Evolutionary conservation across 2,329 filamentous ascomycete genomes (phyloP), one percentile per base, ranked within the genome.

Genomic region (Knufia petricola): DNA sequence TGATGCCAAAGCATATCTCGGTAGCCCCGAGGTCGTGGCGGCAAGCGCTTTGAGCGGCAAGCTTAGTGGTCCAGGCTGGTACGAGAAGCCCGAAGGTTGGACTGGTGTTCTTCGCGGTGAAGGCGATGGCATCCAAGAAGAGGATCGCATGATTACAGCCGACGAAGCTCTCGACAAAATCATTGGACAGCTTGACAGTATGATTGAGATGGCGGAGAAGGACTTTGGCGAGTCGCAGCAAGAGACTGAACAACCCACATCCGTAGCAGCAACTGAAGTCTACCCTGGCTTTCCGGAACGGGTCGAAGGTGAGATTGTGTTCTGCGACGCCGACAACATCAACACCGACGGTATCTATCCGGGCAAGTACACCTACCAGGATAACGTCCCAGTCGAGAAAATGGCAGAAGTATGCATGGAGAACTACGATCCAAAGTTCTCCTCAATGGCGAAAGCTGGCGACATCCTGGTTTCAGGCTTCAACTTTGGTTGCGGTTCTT

Each of bases 311-410:
- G 87, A 95, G 65, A 94, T 96, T 50, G 74, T 94, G 40, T 95
- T 92, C 67, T 86, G 79, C 62, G 86, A 95, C 59, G 79, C 78
- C 1, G 84, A 88, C 63, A 94, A 94, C 67, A 79, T 95, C 63
- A 86, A 92, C 68, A 96, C 90, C 0, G 90, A 96, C 61, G 82
- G 78, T 47, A 95, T 96, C 64, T 96, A 96, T 65, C 85, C 88
- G 0, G 87, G 86, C 3, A 88, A 89, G 63, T 88, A 87, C 65
- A 95, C 89, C 0, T 96, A 96, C 67, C 87, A 94, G 63, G 89
- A 96, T 61, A 77, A 85, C 59, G 74, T 96, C 1, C 69, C 84
- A 0, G 71, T 68, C 0, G 83, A 87, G 52, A 79, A 79, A 49
- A 95, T 96, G 90, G 87, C 87, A 0, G 72, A 85, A 56, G 88